A percentile compares a stretch with the other conserved stretches of the same genome.
These are phyloP conservation scores for Leccinum aurantiacum DNA, from an alignment of 768 basidiomycete species.

Conservation along the genomic window DNA sequence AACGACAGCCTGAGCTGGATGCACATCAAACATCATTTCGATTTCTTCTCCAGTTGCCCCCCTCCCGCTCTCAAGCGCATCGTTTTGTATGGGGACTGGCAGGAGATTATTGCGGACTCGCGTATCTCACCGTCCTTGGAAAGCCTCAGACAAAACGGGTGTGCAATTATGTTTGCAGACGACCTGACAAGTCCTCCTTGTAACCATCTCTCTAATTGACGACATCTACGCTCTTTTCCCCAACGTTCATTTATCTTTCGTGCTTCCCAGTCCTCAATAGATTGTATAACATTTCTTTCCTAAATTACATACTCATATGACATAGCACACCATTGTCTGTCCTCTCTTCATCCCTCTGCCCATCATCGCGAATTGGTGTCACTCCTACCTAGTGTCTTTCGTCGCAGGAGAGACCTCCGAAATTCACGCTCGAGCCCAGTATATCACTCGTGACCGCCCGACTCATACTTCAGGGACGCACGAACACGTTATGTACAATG, in stretches of 20 bases:
- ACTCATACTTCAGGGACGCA: background rate
- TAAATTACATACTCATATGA: background rate
- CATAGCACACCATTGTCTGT: background rate
- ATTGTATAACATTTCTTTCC: background rate
- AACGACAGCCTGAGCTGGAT: constrained; percentile 29
- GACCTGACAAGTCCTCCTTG: constrained; percentile 15
- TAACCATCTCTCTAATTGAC: constrained; percentile 16
- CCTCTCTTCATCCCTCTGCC: background rate
- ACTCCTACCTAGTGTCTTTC: background rate
- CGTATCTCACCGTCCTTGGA: constrained; percentile 36
- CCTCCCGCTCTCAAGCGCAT: constrained; percentile 50
- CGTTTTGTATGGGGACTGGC: constrained; percentile 57
- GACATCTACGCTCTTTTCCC: background rate
- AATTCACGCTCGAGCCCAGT: background rate
- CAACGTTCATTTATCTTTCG: background rate
- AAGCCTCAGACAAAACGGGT: constrained; percentile 35
- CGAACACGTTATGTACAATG: too few species aligned
- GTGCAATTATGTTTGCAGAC: constrained; percentile 26
- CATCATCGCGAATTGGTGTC: background rate
- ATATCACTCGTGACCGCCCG: too few species aligned
- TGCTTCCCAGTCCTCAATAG: background rate
- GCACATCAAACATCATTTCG: constrained; percentile 43
- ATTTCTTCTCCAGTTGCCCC: constrained; percentile 37
- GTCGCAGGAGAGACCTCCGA: background rate
- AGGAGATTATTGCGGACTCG: constrained; percentile 36